Percentiles rank a stretch among this genome's conserved stretches.
These are phyloP conservation scores for Citrullus colocynthis DNA, from an alignment of 306 rosid genomes.

Conservation along the genomic window DNA sequence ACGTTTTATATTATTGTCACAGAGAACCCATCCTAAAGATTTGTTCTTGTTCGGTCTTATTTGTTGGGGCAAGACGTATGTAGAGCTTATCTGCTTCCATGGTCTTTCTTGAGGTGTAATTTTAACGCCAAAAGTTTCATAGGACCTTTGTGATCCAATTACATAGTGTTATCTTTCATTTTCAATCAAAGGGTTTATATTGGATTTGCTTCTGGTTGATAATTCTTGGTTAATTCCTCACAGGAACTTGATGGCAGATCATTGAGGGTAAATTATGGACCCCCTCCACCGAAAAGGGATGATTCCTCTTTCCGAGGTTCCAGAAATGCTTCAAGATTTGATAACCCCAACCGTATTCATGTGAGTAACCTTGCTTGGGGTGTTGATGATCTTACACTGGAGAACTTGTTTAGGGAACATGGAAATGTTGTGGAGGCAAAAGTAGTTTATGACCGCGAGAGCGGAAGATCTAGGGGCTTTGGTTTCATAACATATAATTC, in stretches of 20 bases:
- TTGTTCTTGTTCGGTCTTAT: not conserved
- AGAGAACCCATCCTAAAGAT: not conserved
- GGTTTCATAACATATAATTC: conserved; percentile 74
- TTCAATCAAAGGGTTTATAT: not conserved
- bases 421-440: conserved; percentile 84
- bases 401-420: conserved; percentile 55
- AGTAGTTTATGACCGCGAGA: conserved; percentile 90
- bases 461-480: conserved; percentile 91
- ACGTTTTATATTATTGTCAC: not conserved
- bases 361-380: conserved; percentile 95
- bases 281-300: conserved; percentile 53
- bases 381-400: conserved; percentile 67
- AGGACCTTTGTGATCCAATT: not conserved
- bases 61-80: not conserved
- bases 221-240: conserved; percentile 5
- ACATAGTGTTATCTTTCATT: not conserved
- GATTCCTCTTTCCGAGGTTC: conserved; percentile 27
- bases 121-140: not conserved
- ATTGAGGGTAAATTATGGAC: conserved; percentile 79
- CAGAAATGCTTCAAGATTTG: conserved; percentile 18
- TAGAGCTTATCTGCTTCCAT: not conserved
- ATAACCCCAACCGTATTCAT: conserved; percentile 43
- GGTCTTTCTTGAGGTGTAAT: not conserved
- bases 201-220: conserved; percentile 6
- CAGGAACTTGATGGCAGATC: conserved; percentile 75